phyloP scores from a whole-genome alignment of 495 filamentous ascomycete genomes.

The Letharia columbiana region DNA sequence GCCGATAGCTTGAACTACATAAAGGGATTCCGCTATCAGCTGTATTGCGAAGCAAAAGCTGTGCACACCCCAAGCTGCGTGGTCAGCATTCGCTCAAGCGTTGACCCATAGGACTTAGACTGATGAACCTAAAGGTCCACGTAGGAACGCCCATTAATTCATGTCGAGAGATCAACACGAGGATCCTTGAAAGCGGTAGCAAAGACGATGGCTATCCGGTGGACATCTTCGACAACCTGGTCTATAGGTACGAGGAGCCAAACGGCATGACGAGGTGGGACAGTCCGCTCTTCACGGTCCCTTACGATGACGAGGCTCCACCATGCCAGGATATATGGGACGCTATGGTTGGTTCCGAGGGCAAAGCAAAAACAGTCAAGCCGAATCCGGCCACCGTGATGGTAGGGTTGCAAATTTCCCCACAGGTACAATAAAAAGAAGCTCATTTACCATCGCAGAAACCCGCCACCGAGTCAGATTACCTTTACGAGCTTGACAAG shows the following conservation, averaged over 20 bases:
- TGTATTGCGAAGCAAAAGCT: conserved; percentile 91
- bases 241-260: conserved; percentile 94
- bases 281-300: conserved; percentile 82
- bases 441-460: conserved; percentile 29
- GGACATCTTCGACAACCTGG: conserved; percentile 78
- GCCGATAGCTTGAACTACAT: conserved; percentile 93
- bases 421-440: not conserved
- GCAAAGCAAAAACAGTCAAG: conserved; percentile 42
- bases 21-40: conserved; percentile 93
- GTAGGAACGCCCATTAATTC: conserved; percentile 67
- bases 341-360: conserved; percentile 46
- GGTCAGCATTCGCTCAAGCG: conserved; percentile 36
- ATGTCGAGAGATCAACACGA: conserved; percentile 54
- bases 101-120: not conserved
- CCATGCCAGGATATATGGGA: conserved; percentile 71
- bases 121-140: conserved; percentile 49
- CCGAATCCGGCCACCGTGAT: conserved; percentile 78
- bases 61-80: conserved; percentile 73
- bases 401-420: conserved; percentile 30
- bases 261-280: conserved; percentile 95
- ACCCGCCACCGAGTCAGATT: conserved; percentile 61
- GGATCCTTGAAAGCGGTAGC: conserved; percentile 26
- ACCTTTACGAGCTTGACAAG: conserved; percentile 78
- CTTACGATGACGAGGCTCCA: conserved; percentile 65
- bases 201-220: conserved; percentile 32